Percentiles rank a stretch among this genome's conserved stretches.
Conservation (phyloP, 1,284 basidiomycete species). For the Malassezia pachydermatis region DNA sequence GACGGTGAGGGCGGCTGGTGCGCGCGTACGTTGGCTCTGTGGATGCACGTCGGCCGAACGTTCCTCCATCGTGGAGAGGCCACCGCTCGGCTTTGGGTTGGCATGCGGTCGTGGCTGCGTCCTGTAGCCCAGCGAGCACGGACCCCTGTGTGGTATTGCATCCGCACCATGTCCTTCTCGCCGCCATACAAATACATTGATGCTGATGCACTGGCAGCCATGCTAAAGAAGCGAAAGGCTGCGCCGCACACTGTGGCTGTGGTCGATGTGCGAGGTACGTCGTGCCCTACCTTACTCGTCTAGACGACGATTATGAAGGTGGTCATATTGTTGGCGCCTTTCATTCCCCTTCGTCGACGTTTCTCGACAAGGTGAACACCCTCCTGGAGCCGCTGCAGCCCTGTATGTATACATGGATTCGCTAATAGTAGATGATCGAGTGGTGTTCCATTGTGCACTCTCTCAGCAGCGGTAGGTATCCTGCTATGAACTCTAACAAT, state of each 20-base stretch:
- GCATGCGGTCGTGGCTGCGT: too few relatives aligned
- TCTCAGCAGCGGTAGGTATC: slow-evolving; percentile 35
- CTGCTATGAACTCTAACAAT: neutral
- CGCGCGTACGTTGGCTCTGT: neutral
- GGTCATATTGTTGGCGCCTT: slow-evolving; percentile 45
- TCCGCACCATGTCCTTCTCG: slow-evolving; percentile 25
- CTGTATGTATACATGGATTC: slow-evolving; percentile 17
- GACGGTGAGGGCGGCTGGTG: neutral
- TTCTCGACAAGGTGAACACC: slow-evolving; percentile 27
- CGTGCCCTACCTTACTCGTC: neutral
- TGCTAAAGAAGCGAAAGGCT: slow-evolving; percentile 17
- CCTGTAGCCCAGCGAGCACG: neutral
- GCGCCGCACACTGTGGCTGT: slow-evolving; percentile 27
- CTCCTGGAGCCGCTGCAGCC: slow-evolving; percentile 31
- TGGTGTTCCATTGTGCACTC: slow-evolving; percentile 49
- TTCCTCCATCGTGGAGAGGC: neutral
- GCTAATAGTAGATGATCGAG: slow-evolving; percentile 22
- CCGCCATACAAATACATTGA: slow-evolving; percentile 35
- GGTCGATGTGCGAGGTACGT: slow-evolving; percentile 39
- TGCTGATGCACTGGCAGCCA: slow-evolving; percentile 25
- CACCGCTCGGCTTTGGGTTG: neutral
- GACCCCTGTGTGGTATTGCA: too few relatives aligned
- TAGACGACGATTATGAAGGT: slow-evolving; percentile 48
- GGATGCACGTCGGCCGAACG: slow-evolving; percentile 1
- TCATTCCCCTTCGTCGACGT: slow-evolving; percentile 33